phyloP scores from a whole-genome alignment of 371 early-diverging fungal species.

The Mucor mucedo region DNA sequence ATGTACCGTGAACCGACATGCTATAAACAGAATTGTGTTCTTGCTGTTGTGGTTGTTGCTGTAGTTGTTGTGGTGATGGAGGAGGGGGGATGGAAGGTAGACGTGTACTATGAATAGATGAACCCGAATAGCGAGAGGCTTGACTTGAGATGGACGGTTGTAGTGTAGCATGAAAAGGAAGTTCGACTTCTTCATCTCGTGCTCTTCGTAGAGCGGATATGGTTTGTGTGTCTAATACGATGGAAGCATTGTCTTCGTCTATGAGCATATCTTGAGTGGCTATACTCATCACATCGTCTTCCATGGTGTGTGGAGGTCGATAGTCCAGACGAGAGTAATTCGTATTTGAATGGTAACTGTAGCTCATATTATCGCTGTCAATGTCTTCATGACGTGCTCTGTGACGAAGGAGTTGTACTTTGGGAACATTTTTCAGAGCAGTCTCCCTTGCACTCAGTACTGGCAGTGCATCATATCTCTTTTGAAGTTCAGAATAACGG shows the following conservation, averaged over 20 bases:
- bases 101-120: no score
- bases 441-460: no score
- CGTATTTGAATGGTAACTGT: neutral
- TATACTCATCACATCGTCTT: slow-evolving; percentile 2
- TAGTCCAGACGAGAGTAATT: slow-evolving; percentile 11
- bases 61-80: no score
- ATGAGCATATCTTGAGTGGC: slow-evolving; percentile 8
- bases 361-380: neutral
- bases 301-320: neutral
- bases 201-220: neutral
- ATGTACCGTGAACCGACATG: no score
- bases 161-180: neutral
- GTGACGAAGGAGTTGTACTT: neutral
- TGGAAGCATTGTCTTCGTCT: neutral
- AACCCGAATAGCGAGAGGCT: no score
- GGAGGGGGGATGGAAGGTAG: no score
- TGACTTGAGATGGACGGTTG: neutral
- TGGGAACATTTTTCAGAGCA: no score
- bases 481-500: no score
- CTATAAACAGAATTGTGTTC: no score
- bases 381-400: neutral
- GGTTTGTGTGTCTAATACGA: neutral
- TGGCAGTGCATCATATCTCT: no score
- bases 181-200: neutral
- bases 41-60: no score